phyloP scores from a whole-genome alignment of 2,329 filamentous ascomycete species.

The Alternaria alternata region DNA sequence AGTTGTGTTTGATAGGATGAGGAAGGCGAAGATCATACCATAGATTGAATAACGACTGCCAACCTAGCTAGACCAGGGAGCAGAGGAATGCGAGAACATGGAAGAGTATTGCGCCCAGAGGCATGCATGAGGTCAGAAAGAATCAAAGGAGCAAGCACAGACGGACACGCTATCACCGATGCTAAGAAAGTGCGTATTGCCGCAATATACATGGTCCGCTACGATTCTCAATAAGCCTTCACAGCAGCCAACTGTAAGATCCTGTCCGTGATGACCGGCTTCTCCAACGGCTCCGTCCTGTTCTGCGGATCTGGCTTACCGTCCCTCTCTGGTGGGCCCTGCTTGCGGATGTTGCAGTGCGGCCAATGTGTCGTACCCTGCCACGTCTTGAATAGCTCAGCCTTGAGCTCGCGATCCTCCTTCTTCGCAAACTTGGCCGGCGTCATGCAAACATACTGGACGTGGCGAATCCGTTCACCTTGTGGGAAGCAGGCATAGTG shows the following conservation, averaged over 20 bases:
- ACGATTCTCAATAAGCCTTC: conserved; percentile 4
- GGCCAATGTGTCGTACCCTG: conserved; percentile 36
- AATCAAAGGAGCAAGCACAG: too few relatives aligned
- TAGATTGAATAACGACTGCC: conserved; percentile 1
- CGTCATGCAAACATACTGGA: conserved; percentile 29
- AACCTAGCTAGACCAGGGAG: too few relatives aligned
- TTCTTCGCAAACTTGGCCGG: conserved; percentile 21
- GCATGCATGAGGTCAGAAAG: too few relatives aligned
- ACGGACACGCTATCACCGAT: too few relatives aligned
- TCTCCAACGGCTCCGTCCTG: conserved; percentile 29
- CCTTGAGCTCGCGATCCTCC: conserved; percentile 29
- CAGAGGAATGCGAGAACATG: too few relatives aligned
- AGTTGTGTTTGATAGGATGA: conserved; percentile 56
- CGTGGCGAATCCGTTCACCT: too few relatives aligned
- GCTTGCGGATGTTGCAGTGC: conserved; percentile 30
- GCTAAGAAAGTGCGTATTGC: too few relatives aligned
- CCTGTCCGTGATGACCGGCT: conserved; percentile 25
- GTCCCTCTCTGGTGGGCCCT: conserved; percentile 9
- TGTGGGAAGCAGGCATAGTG: too few relatives aligned
- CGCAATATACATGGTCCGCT: neutral
- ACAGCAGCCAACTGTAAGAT: conserved; percentile 12
- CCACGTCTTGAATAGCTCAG: conserved; percentile 23
- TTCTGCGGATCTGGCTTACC: conserved; percentile 13
- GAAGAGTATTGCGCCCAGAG: too few relatives aligned
- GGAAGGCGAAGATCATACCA: conserved; percentile 53